Percentiles rank a stretch among this genome's conserved stretches.
Evolutionary conservation across 345 rosid species (phyloP).

Genomic region (Corchorus olitorius): DNA sequence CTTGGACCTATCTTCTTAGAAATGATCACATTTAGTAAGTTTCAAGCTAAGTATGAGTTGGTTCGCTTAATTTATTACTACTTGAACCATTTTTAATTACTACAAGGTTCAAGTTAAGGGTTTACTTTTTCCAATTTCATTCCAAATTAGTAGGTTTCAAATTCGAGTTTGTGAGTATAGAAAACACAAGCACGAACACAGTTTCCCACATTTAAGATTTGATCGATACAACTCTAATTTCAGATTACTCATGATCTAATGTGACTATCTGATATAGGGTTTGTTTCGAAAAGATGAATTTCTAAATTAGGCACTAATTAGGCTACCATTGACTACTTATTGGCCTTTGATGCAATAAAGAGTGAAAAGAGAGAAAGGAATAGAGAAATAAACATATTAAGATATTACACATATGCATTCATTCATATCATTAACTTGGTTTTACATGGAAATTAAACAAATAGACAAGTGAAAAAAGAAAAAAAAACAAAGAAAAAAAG

Average conservation of each 20-base stretch:
- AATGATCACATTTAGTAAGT: too few relatives aligned
- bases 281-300: too few relatives aligned
- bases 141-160: background rate
- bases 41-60: too few relatives aligned
- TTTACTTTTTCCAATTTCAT: conserved; percentile 1
- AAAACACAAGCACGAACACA: too few relatives aligned
- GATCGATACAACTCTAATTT: too few relatives aligned
- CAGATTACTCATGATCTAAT: too few relatives aligned
- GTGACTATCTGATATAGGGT: too few relatives aligned
- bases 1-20: too few relatives aligned
- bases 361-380: background rate
- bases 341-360: background rate
- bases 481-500: background rate
- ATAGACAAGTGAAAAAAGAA: too few relatives aligned
- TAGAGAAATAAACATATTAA: background rate
- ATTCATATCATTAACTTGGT: background rate
- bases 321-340: background rate
- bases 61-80: background rate
- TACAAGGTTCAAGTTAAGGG: background rate
- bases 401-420: background rate
- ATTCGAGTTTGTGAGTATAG: background rate
- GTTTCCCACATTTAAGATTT: too few relatives aligned
- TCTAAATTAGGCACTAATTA: too few relatives aligned
- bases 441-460: background rate
- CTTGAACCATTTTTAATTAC: background rate